Evolutionary conservation across 1,284 basidiomycete genomes (phyloP), one percentile per base, ranked within the genome.

Genomic region (Pseudozyma hubeiensis): DNA sequence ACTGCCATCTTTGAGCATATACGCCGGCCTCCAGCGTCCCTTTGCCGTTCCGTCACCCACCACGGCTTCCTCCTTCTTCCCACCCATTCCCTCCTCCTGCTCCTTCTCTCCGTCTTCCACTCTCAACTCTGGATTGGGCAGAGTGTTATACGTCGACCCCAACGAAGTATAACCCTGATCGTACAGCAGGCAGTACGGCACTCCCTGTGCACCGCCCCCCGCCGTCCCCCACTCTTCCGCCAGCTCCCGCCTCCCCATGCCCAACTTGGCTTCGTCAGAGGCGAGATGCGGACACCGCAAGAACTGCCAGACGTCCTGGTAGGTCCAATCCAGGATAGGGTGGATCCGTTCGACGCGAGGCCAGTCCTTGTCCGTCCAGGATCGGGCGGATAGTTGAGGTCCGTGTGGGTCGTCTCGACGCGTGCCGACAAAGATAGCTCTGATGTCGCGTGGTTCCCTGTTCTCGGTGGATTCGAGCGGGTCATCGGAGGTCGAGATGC

Each of bases 161-260:
- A 99, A 88, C 4, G 94, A 97, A 0, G 97, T 99, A 85, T 97
- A 99, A 0, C 97, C 97, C 85, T 92, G 88, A 81, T 99, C 94
- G 81, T 99, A 99, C 44, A 99, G 85, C 31, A 84, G 81, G 82
- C 96, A 99, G 85, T 96, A 99, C 4, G 85, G 85, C 1, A 86
- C 63, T 7, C 79, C 79, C 4, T 74, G 24, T 0, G n/a, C 37
- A 1, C 69, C 73, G 2, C 71, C 75, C 0, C 70, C 71, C 5
- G 75, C 64, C 0, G 61, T 68, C 16, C 61, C 73, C 14, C 43
- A 50, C 7, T 68, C n/a, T 4, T 9, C 19, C 4, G 57, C 59
- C 9, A 64, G 34, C 8, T 37, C 3, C 0, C 24, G 5, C 35
- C 60, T 33, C 0, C 16, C 4, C 31, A 53, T 41, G 0, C 77